Evolutionary conservation across 2,329 filamentous ascomycete species (phyloP), one percentile per base, ranked within the genome.

Genomic region (Dryadomyces quercus-mongolicae): DNA sequence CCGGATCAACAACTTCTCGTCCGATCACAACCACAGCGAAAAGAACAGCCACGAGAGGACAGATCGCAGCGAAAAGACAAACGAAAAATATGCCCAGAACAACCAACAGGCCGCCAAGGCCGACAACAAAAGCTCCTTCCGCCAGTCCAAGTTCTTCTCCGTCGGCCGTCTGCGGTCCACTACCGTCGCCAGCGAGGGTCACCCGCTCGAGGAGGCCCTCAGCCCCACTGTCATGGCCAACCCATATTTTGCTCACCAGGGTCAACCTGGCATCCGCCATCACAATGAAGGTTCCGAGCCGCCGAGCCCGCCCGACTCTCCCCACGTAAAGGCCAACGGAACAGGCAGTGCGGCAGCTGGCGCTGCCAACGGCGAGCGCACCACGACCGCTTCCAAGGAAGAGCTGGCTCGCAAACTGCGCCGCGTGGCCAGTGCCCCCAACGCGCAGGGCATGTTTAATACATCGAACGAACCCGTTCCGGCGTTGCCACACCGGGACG

Each of bases 191-290:
- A 95, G 90, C 70, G 92, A 96, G 71, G 91, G 91, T 62, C 90
- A 96, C 66, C 81, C 85, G 56, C 78, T 96, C 60, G 92, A 96
- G 62, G 91, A 96, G 68, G 76, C 81, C 58, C 77, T 95, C 64
- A 95, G 91, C 65, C 93, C 93, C 25, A 97, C 90, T 5, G 92
- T 91, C 52, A 84, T 92, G 65, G 92, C 90, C 60, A 98, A 98
- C 68, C 93, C 93, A 18, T 98, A 98, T 71, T 98, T 97, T 69
- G 87, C 84, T 61, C 93, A 97, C 67, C 93, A 98, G 71, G 93
- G 93, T 55, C 90, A 90, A 62, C 93, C 93, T 4, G 88, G 88
- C 60, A 75, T 97, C 63, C 85, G 92, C 66, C 93, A 98, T 72
- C 90, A 94, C 73, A 95, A 97, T 68, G 89, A 93, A 62, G 88